These are phyloP conservation scores for Allomyces macrogynus DNA, from an alignment of 192 early-diverging fungal genomes.

Conservation along the genomic window DNA sequence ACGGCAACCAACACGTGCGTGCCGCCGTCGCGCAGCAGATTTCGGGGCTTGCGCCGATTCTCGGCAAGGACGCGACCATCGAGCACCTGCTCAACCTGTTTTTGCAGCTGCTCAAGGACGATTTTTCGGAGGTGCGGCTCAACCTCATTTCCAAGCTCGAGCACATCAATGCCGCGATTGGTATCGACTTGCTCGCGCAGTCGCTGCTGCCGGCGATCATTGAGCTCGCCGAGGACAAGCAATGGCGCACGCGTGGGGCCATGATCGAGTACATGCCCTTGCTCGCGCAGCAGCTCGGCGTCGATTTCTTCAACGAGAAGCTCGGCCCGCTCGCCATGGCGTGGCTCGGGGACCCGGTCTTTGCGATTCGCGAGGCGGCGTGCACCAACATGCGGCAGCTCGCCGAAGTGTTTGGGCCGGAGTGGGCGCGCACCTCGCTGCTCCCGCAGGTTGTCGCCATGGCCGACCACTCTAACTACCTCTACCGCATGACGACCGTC, in stretches of 20 bases:
- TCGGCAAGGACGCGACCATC: conserved; percentile 85
- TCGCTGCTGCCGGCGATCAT: conserved; percentile 93
- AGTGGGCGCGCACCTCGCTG: conserved; percentile 87
- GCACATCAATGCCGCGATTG: conserved; percentile 84
- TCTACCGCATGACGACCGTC: conserved; percentile 95
- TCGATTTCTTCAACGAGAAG: conserved; percentile 94
- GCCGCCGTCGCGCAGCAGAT: conserved; percentile 89
- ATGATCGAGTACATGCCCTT: conserved; percentile 99
- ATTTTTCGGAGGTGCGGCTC: conserved; percentile 87
- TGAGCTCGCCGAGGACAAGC: conserved; percentile 97
- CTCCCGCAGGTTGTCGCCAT: conserved; percentile 84
- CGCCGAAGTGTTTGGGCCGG: conserved; percentile 94
- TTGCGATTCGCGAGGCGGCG: conserved; percentile 92
- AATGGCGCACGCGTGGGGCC: conserved; percentile 96
- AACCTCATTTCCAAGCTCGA: conserved; percentile 98
- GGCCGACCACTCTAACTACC: conserved; percentile 79
- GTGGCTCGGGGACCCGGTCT: conserved; percentile 94
- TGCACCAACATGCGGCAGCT: conserved; percentile 83
- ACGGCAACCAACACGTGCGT: conserved; percentile 89
- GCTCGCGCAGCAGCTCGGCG: conserved; percentile 85
- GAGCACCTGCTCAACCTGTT: conserved; percentile 90
- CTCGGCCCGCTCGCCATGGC: conserved; percentile 87
- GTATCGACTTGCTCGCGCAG: conserved; percentile 92
- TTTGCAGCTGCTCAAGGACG: conserved; percentile 90
- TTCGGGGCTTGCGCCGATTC: conserved; percentile 79